Conservation (phyloP, 2,329 filamentous ascomycete genomes). For the Cladophialophora bantiana region DNA sequence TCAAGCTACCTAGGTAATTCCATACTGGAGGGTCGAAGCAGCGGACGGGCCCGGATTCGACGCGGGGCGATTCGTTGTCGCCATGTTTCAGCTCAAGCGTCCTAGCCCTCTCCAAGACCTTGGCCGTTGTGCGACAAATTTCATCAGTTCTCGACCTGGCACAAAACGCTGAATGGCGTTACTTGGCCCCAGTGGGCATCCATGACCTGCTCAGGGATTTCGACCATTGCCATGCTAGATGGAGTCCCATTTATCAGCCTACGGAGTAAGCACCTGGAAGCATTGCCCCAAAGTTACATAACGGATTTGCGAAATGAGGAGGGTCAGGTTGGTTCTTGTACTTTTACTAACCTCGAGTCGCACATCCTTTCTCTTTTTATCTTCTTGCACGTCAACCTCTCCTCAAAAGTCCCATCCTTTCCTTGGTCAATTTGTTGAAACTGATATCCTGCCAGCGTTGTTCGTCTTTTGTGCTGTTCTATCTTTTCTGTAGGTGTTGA, state of each 20-base stretch:
- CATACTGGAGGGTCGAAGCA: neutral
- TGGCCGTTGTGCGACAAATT: conserved; percentile 3
- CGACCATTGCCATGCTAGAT: conserved; percentile 2
- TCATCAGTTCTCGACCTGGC: conserved; percentile 2
- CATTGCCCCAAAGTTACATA: conserved; percentile 7
- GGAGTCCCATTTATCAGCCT: conserved; percentile 15
- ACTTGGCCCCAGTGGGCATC: conserved; percentile 11
- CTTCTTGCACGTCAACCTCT: neutral
- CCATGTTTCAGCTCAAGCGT: conserved; percentile 9
- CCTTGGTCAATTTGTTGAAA: neutral
- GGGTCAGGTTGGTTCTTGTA: neutral
- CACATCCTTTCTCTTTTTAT: neutral
- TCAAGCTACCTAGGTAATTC: neutral
- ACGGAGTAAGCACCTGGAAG: conserved; percentile 13
- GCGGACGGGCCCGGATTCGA: neutral
- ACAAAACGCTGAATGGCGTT: conserved; percentile 9
- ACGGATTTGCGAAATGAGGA: neutral
- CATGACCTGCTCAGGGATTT: conserved; percentile 6
- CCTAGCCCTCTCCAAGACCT: conserved; percentile 4
- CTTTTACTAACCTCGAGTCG: neutral
- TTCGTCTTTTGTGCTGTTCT: neutral
- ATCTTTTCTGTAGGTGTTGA: conserved; percentile 12
- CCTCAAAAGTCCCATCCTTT: neutral
- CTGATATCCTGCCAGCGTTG: neutral
- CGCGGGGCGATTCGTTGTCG: neutral